A percentile compares a stretch with the other conserved stretches of the same genome.
phyloP scores from a whole-genome alignment of 2,329 filamentous ascomycete genomes.

The Phialophora expanda region DNA sequence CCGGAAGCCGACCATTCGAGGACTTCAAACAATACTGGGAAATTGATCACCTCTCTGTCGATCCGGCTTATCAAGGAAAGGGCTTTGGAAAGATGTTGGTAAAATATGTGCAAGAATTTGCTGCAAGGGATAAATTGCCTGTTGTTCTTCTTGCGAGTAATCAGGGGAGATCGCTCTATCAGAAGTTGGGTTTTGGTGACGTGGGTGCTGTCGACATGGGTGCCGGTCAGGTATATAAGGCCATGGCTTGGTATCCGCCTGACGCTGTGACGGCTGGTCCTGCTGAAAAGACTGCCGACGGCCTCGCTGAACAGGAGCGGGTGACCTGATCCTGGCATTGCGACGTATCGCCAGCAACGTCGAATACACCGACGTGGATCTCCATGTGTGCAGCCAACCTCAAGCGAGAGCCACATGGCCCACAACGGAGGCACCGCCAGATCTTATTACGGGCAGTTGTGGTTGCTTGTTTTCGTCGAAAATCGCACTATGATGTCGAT shows the following conservation, averaged over 20 bases:
- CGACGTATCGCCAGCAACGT: neutral
- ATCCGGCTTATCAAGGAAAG: conserved; percentile 40
- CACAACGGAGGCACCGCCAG: neutral
- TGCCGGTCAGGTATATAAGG: conserved; percentile 11
- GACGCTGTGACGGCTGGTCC: neutral
- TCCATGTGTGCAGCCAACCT: neutral
- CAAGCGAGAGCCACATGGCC: neutral
- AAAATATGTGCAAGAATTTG: conserved; percentile 39
- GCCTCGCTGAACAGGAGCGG: neutral
- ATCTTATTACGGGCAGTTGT: neutral
- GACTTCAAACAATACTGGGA: conserved; percentile 38
- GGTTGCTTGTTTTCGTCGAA: neutral
- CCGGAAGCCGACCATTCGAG: conserved; percentile 21
- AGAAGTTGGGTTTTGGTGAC: conserved; percentile 42
- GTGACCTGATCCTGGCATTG: neutral
- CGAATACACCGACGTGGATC: neutral
- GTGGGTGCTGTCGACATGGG: conserved; percentile 25
- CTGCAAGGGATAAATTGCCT: conserved; percentile 35
- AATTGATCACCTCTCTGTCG: conserved; percentile 36
- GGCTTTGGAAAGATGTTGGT: conserved; percentile 42
- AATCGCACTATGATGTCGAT: neutral
- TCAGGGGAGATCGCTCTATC: conserved; percentile 41
- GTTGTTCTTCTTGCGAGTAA: conserved; percentile 40
- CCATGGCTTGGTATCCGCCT: conserved; percentile 32
- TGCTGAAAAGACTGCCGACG: neutral